Conservation (phyloP, 495 filamentous ascomycete genomes). For the Evansstolkia leycettana region DNA sequence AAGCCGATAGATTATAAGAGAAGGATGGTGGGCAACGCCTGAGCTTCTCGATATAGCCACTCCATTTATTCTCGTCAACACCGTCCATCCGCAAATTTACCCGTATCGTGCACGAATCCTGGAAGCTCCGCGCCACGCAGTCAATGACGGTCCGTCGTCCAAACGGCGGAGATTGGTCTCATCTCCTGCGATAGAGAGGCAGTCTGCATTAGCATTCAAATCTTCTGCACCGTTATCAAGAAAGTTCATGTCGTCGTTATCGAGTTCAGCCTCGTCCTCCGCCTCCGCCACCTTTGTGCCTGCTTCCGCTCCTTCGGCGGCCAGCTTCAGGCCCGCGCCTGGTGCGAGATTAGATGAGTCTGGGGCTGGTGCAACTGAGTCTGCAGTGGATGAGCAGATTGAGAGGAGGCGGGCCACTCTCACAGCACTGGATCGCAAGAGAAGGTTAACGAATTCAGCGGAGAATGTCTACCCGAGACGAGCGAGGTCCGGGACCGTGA, state of each 20-base stretch:
- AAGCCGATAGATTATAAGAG: no score
- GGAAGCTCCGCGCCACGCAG: constrained; percentile 14
- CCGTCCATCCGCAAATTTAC: neutral
- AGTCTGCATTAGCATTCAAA: neutral
- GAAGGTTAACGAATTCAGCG: constrained; percentile 21
- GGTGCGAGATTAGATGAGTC: neutral
- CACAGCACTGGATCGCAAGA: constrained; percentile 24
- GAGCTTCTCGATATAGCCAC: no score
- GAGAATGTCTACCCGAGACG: constrained; percentile 16
- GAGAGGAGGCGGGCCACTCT: constrained; percentile 12
- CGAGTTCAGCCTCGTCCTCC: constrained; percentile 8
- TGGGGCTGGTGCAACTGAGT: constrained; percentile 4
- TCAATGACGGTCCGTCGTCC: constrained; percentile 19
- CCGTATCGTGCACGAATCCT: constrained; percentile 3
- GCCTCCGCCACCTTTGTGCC: constrained; percentile 7
- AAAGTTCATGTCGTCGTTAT: constrained; percentile 13
- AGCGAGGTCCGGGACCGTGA: constrained; percentile 7
- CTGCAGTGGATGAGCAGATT: constrained; percentile 8
- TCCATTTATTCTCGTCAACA: no score
- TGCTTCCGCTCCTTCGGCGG: constrained; percentile 1
- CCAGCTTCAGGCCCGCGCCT: neutral
- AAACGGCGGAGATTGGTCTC: constrained; percentile 37
- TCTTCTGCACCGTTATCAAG: constrained; percentile 1
- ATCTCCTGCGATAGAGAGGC: constrained; percentile 8
- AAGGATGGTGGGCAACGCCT: no score